phyloP scores from a whole-genome alignment of 2,329 filamentous ascomycete species.

The Trichoderma brevicompactum region DNA sequence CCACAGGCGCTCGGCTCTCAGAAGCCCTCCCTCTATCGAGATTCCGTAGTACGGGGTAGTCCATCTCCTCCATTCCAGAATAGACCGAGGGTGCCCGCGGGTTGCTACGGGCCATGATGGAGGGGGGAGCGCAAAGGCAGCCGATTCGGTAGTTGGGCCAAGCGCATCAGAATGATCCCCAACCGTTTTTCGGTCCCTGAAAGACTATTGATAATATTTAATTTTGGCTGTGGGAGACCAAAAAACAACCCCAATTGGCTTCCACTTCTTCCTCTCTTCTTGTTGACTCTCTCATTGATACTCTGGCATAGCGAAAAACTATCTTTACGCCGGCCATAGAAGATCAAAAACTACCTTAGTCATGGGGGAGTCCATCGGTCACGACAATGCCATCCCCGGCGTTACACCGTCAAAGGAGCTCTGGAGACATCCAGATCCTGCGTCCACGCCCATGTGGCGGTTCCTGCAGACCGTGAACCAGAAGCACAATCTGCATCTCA shows the following conservation, averaged over 20 bases:
- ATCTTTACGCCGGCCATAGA: background rate
- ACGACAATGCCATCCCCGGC: background rate
- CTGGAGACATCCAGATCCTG: conserved; percentile 72
- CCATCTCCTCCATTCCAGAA: conserved; percentile 6
- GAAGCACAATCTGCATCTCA: conserved; percentile 65
- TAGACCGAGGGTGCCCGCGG: conserved; percentile 23
- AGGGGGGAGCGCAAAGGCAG: conserved; percentile 21
- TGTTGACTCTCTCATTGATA: background rate
- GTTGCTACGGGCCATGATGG: conserved; percentile 23
- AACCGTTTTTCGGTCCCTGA: conserved; percentile 22
- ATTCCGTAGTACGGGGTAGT: too few relatives aligned
- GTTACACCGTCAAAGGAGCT: conserved; percentile 43
- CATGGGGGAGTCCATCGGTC: conserved; percentile 27
- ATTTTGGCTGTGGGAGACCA: background rate
- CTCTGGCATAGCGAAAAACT: background rate
- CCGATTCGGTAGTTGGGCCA: conserved; percentile 25
- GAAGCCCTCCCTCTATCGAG: background rate
- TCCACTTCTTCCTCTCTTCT: background rate
- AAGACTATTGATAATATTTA: conserved; percentile 8
- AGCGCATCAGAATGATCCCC: conserved; percentile 12
- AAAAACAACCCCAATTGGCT: background rate
- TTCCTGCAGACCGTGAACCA: conserved; percentile 73
- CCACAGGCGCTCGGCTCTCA: background rate
- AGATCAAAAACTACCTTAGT: background rate
- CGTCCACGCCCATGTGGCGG: conserved; percentile 70